Evolutionary conservation across 805 yeast genomes (phyloP).

Genomic region (Candida piceae): DNA sequence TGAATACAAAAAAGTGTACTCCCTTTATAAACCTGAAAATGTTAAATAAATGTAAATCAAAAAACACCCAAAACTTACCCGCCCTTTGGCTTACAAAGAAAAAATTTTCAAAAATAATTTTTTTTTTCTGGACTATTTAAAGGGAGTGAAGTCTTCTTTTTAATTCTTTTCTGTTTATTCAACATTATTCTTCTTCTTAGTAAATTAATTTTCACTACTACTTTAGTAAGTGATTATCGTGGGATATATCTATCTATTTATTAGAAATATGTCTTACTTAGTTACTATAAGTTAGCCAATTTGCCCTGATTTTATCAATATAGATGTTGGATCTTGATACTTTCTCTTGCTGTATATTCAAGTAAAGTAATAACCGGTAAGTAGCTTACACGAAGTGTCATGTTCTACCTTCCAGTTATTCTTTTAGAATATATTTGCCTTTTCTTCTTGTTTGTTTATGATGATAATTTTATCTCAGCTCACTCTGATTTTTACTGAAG

Average conservation of each 20-base stretch:
- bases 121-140: not conserved
- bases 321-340: not conserved
- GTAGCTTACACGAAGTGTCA: too few species aligned
- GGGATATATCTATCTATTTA: too few species aligned
- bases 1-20: not conserved
- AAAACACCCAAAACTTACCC: too few species aligned
- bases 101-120: not conserved
- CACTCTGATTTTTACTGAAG: slow-evolving; percentile 54
- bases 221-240: too few species aligned
- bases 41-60: too few species aligned
- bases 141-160: not conserved
- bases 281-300: not conserved
- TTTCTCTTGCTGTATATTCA: not conserved
- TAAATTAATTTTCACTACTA: too few species aligned
- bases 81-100: too few species aligned
- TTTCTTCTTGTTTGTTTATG: slow-evolving; percentile 37
- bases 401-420: too few species aligned
- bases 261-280: not conserved
- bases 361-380: too few species aligned
- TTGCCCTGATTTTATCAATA: not conserved
- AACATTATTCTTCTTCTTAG: not conserved
- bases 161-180: too few species aligned
- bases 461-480: slow-evolving; percentile 53
- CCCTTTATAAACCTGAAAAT: not conserved
- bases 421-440: too few species aligned